Evolutionary conservation across 768 basidiomycete species (phyloP).

Genomic region (Lactarius hatsudake): DNA sequence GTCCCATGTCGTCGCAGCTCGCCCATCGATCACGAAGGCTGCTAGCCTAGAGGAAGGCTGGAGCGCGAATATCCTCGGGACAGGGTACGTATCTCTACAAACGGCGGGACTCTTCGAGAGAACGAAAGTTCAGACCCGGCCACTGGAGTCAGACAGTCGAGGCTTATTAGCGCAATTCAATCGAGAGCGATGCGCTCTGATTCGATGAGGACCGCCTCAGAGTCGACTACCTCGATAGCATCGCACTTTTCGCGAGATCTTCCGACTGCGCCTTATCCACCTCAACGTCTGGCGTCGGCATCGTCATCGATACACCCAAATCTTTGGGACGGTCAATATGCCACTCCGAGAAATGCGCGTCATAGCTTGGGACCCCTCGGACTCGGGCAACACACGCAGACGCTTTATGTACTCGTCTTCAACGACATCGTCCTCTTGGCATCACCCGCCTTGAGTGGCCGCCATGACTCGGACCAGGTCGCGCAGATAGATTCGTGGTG

Average conservation of each 20-base stretch:
- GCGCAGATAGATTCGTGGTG: slow-evolving; percentile 37
- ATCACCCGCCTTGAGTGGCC: slow-evolving; percentile 30
- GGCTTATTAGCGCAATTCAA: slow-evolving; percentile 21
- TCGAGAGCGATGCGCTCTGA: slow-evolving; percentile 22
- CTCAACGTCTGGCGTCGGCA: neutral
- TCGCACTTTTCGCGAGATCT: slow-evolving; percentile 17
- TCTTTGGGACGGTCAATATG: slow-evolving; percentile 16
- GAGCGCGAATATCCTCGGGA: slow-evolving; percentile 42
- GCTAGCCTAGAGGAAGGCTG: slow-evolving; percentile 63
- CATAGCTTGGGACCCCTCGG: neutral
- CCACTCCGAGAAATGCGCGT: neutral
- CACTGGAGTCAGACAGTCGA: slow-evolving; percentile 23
- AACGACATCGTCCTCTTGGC: slow-evolving; percentile 68
- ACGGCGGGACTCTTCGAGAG: neutral
- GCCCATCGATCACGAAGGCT: slow-evolving; percentile 73
- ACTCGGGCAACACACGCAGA: slow-evolving; percentile 12
- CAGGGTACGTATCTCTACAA: neutral
- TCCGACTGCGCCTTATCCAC: slow-evolving; percentile 2
- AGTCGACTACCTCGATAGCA: slow-evolving; percentile 20
- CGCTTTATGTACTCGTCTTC: slow-evolving; percentile 48
- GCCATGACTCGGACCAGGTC: slow-evolving; percentile 27
- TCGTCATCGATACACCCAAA: slow-evolving; percentile 13
- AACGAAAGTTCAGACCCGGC: neutral
- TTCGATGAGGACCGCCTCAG: slow-evolving; percentile 25
- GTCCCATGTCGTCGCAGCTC: slow-evolving; percentile 49